phyloP scores from a whole-genome alignment of 257 asterid genomes.

The Nicotiana obtusifolia region DNA sequence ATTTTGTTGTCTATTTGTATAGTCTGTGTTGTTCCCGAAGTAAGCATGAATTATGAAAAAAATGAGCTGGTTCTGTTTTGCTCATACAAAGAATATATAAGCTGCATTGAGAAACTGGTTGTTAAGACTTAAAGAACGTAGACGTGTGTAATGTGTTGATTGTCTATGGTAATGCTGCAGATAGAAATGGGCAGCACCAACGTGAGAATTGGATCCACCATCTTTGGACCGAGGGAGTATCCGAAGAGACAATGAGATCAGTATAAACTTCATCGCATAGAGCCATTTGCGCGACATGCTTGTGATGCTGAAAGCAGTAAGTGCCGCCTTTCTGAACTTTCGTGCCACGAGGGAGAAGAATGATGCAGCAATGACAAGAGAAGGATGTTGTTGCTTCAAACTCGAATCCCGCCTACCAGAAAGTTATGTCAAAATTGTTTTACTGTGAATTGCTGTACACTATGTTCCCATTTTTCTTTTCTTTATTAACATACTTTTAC shows the following conservation, averaged over 20 bases:
- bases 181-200: constrained; percentile 86
- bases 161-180: constrained; percentile 32
- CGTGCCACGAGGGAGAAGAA: not conserved
- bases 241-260: constrained; percentile 43
- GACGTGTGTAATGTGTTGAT: not conserved
- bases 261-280: not conserved
- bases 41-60: not conserved
- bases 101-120: not conserved
- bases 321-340: not conserved
- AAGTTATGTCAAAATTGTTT: not conserved
- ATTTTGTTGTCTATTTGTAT: not conserved
- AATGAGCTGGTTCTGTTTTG: not conserved
- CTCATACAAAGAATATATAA: not conserved
- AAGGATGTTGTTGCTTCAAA: not conserved
- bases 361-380: not conserved
- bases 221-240: constrained; percentile 82
- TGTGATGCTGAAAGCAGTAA: not conserved
- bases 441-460: not conserved
- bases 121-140: not conserved
- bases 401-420: not conserved
- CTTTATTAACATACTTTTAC: not conserved
- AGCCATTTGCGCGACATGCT: not conserved
- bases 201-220: constrained; percentile 83
- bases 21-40: not conserved
- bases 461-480: too few species aligned